Percentiles rank a stretch among this genome's conserved stretches.
These are phyloP conservation scores for Plasmodium vivax DNA, from an alignment of 169 alveolate genomes.

Conservation along the genomic window DNA sequence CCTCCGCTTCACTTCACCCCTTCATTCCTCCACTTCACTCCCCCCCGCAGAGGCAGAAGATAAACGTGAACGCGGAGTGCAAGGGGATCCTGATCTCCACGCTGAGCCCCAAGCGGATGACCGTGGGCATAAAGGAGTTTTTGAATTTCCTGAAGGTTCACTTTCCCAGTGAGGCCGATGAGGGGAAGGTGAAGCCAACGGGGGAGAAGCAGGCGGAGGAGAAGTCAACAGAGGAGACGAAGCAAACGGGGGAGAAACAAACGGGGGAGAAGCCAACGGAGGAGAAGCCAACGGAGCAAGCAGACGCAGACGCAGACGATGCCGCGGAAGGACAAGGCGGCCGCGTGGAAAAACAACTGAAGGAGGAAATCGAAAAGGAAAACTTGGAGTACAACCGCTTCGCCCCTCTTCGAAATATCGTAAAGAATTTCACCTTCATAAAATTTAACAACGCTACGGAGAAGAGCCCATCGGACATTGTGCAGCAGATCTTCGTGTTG, in stretches of 20 bases:
- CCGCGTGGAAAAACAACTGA: slow-evolving; percentile 75
- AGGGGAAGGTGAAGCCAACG: slow-evolving; percentile 6
- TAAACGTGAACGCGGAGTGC: slow-evolving; percentile 43
- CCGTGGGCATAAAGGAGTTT: slow-evolving; percentile 33
- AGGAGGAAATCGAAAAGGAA: slow-evolving; percentile 61
- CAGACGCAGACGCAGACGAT: background rate
- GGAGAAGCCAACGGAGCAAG: background rate
- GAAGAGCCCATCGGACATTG: slow-evolving; percentile 79
- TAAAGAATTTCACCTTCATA: slow-evolving; percentile 77
- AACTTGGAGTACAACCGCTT: slow-evolving; percentile 78
- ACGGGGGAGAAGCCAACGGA: slow-evolving; percentile 13
- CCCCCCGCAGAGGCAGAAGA: slow-evolving; percentile 41
- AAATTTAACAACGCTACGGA: slow-evolving; percentile 76
- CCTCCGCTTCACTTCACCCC: background rate
- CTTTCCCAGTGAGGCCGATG: slow-evolving; percentile 60
- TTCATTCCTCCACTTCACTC: background rate
- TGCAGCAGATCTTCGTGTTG: slow-evolving; percentile 67
- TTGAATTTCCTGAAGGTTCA: slow-evolving; percentile 18
- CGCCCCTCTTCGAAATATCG: slow-evolving; percentile 80
- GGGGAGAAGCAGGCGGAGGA: background rate
- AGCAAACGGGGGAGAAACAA: background rate
- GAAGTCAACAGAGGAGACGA: background rate
- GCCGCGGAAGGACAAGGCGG: background rate
- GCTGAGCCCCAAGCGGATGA: slow-evolving; percentile 6
- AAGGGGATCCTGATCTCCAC: slow-evolving; percentile 60